phyloP scores from a whole-genome alignment of 345 rosid species.

The Citrus maxima region DNA sequence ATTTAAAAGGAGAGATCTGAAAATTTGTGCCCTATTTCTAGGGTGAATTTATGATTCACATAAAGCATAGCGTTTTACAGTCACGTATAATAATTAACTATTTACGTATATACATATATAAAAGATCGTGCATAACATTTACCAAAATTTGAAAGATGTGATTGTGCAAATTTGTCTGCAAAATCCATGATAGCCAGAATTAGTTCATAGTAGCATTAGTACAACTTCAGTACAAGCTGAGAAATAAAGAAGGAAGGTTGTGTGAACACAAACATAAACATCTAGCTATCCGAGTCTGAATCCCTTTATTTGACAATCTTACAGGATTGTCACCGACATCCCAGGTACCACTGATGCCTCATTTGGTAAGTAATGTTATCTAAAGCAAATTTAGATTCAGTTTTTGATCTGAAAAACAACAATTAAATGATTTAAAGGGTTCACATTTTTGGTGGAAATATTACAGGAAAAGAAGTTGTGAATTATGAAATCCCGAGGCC shows the following conservation, averaged over 20 bases:
- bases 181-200: neutral
- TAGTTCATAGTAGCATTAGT: neutral
- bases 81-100: too few species aligned
- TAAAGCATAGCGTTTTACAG: neutral
- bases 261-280: neutral
- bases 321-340: constrained; percentile 92
- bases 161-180: neutral
- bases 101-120: neutral
- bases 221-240: neutral
- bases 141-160: neutral
- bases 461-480: constrained; percentile 65
- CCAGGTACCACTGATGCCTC: constrained; percentile 95
- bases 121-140: neutral
- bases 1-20: neutral
- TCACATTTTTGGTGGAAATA: neutral
- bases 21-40: neutral
- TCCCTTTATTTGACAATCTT: constrained; percentile 20
- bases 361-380: constrained; percentile 54
- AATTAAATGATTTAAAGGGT: neutral
- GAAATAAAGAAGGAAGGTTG: neutral
- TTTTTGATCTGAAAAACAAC: neutral
- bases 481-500: constrained; percentile 92
- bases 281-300: neutral
- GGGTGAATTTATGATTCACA: neutral
- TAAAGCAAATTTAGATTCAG: neutral